These are phyloP conservation scores for Zychaea mexicana DNA, from an alignment of 371 early-diverging fungal species.

Conservation along the genomic window DNA sequence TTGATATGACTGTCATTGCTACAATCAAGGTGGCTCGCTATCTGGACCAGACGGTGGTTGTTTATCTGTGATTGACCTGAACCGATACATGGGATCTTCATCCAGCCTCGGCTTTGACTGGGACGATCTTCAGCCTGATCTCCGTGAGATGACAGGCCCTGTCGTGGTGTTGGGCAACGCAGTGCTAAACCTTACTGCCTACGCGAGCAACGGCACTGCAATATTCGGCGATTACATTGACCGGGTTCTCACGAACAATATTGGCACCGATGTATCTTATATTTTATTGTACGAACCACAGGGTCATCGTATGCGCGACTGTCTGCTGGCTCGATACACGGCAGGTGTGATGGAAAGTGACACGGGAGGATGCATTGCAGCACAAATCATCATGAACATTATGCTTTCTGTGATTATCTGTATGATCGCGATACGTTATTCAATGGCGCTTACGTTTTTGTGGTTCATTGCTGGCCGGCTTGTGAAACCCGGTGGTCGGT, in stretches of 20 bases:
- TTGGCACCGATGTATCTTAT: slow-evolving; percentile 50
- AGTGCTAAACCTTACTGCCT: slow-evolving; percentile 40
- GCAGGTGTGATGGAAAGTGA: slow-evolving; percentile 55
- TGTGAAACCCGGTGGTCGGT: slow-evolving; percentile 53
- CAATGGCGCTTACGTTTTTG: slow-evolving; percentile 64
- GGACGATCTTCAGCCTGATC: slow-evolving; percentile 33
- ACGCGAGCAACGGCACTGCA: slow-evolving; percentile 9
- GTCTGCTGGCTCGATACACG: slow-evolving; percentile 43
- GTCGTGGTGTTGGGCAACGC: slow-evolving; percentile 47
- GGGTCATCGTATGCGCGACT: slow-evolving; percentile 39
- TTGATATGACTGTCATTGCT: too few relatives aligned
- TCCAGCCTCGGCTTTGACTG: slow-evolving; percentile 40
- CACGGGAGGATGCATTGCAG: slow-evolving; percentile 59
- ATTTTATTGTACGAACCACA: slow-evolving; percentile 32
- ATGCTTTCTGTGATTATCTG: slow-evolving; percentile 48
- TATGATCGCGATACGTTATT: slow-evolving; percentile 53
- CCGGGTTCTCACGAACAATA: slow-evolving; percentile 21
- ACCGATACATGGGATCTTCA: slow-evolving; percentile 16
- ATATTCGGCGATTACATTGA: slow-evolving; percentile 36
- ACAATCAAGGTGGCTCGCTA: slow-evolving; percentile 27
- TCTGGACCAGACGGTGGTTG: slow-evolving; percentile 29
- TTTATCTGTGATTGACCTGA: slow-evolving; percentile 32
- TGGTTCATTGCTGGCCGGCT: slow-evolving; percentile 56
- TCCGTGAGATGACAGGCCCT: slow-evolving; percentile 11
- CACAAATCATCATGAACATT: slow-evolving; percentile 49